Base-by-base conservation (phyloP, 2,329 filamentous ascomycete genomes). In the Dendrostoma leiphaemia region DNA sequence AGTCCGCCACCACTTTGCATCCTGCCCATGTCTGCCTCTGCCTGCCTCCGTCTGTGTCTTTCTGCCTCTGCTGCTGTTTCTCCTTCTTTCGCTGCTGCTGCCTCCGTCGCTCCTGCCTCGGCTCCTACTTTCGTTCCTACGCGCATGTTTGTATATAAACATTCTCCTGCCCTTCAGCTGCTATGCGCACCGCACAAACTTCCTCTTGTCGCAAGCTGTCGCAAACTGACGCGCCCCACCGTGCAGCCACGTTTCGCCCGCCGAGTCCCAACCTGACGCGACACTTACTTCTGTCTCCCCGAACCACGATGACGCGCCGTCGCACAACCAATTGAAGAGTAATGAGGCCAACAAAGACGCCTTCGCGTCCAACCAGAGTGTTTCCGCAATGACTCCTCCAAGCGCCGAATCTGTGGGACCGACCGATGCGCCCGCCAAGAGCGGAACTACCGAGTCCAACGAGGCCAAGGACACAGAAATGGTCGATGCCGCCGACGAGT, bases 391-490 rank as follows among this genome's bases (percentile, higher is more conserved):
- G 55, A 52, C 55, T 1, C 48, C 48, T 15, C 55, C 58, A 4
- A 28, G 24, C 15, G 55, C 48, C 19, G 58, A 59, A 9, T 38
- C 53, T 8, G 34, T 47, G 17, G 48, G 46, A 29, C 23, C 51
- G 21, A 38, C 48, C 6, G 45, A 58, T 51, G 29, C 23, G 8
- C 31, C 48, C 37, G 48, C 41, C 38, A 43, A 53, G 5, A 47
- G 28, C 28, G 53, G n/a, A n/a, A 51, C 56, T 9, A 43, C 26
- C 19, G 51, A 56, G 34, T 37, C 40, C 23, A 43, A 41, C 38
- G 50, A 54, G 9, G 26, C 17, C 10, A 59, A 49, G 17, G 66
- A 67, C 51, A 61, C 62, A 17, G 62, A 67, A 7, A 72, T 69
- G 68, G 53, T 52, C 9, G 68, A 71, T 53, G 64, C 62, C 34